A percentile compares a stretch with the other conserved stretches of the same genome.
phyloP scores from a whole-genome alignment of 2,329 filamentous ascomycete genomes.

The Pyrenochaeta sp. region DNA sequence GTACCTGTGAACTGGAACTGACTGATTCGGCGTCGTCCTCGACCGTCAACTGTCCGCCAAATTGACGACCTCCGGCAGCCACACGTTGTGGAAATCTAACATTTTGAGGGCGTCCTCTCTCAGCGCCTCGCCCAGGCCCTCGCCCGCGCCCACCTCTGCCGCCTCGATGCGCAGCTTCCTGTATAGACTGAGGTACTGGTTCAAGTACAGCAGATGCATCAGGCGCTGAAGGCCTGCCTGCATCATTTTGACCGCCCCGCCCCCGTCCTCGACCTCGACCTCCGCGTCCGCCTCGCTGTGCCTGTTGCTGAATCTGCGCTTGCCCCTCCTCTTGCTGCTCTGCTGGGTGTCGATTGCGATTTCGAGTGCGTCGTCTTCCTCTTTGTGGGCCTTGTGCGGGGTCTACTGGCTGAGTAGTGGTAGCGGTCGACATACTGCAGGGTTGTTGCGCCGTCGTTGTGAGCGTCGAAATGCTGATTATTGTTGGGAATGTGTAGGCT shows the following conservation, averaged over 20 bases:
- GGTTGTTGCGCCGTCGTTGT: constrained; percentile 4
- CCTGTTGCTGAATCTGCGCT: constrained; percentile 13
- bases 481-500: constrained; percentile 2
- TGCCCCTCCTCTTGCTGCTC: constrained; percentile 30
- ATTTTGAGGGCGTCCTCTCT: constrained; percentile 25
- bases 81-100: constrained; percentile 29
- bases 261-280: constrained; percentile 29
- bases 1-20: constrained; percentile 6
- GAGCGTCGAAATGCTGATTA: constrained; percentile 2
- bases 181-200: constrained; percentile 11
- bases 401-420: constrained; percentile 21
- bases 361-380: constrained; percentile 30
- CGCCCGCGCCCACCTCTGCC: constrained; percentile 20
- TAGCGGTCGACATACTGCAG: constrained; percentile 32
- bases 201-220: constrained; percentile 6
- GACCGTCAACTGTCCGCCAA: constrained; percentile 58
- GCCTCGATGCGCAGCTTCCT: constrained; percentile 18
- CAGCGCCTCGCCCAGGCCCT: constrained; percentile 20
- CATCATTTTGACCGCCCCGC: constrained; percentile 20
- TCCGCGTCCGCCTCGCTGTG: constrained; percentile 31
- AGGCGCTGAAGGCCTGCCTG: constrained; percentile 7
- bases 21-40: constrained; percentile 32
- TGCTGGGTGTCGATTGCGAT: constrained; percentile 32
- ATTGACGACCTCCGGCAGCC: constrained; percentile 53
- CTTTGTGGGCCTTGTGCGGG: constrained; percentile 26